phyloP scores from a whole-genome alignment of 2,329 filamentous ascomycete genomes.

The Cordyceps pruinosa region DNA sequence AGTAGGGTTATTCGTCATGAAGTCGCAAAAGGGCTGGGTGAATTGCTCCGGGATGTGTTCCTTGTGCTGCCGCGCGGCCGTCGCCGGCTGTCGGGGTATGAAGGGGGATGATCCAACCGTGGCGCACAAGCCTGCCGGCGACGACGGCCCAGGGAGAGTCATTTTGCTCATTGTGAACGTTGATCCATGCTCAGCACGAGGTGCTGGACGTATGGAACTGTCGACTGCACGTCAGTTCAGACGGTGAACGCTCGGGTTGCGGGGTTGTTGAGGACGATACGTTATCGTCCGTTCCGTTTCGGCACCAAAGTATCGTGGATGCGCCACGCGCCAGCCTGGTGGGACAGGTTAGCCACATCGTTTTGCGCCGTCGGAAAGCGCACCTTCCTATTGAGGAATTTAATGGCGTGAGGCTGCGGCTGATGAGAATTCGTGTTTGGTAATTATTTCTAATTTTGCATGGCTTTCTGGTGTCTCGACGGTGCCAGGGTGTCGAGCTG shows the following conservation, averaged over 20 bases:
- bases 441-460: neutral
- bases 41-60: conserved; percentile 52
- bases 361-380: neutral
- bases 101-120: neutral
- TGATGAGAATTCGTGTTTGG: neutral
- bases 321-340: conserved; percentile 1
- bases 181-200: neutral
- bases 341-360: neutral
- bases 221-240: neutral
- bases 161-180: neutral
- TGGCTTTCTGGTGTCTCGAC: neutral
- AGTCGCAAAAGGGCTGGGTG: conserved; percentile 77
- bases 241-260: neutral
- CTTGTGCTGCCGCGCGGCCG: neutral
- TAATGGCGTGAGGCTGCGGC: neutral
- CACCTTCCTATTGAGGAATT: neutral
- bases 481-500: neutral
- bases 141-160: neutral
- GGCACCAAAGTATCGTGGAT: neutral
- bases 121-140: neutral
- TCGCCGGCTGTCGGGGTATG: neutral
- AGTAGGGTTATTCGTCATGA: conserved; percentile 84
- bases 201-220: neutral
- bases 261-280: neutral
- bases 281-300: neutral